Evolutionary conservation across 495 filamentous ascomycete genomes (phyloP), one percentile per base, ranked within the genome.

Genomic region (Pseudotulostoma volvatum): DNA sequence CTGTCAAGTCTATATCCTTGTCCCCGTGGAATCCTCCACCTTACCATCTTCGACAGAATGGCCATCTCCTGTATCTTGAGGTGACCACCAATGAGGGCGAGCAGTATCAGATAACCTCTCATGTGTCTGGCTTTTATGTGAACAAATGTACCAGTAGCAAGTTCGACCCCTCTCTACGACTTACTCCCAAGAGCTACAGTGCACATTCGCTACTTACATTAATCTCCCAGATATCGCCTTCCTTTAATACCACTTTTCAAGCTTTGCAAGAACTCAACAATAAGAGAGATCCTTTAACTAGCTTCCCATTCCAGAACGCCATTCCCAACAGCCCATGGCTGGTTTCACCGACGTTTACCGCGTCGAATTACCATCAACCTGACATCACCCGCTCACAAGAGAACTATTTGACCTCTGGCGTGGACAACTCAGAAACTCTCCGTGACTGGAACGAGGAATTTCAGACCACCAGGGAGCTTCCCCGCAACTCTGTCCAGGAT

Each of bases 381-480:
- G 92, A 99, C 50, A 71, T 82, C 36, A 82, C 84, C 4, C 77
- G 92, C 30, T 79, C 86, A 13, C 92, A 99, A 59, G 92, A 99
- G 62, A 81, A 78, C 39, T 95, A 82, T 56, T 66, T 99, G 41
- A 72, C 94, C 33, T 70, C 81, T 21, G 92, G 92, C 7, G 77
- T 83, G 17, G 92, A 99, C 45, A 92, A 85, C 46, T 78, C 84
- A 0, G 92, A 99, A 46, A 88, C 90, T 0, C 59, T 99, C 46
- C 73, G 92, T 16, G 92, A 99, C 56, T 99, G 92, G 84, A 99
- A 99, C 51, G 92, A 99, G 56, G 92, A 99, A 51, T 93, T 99
- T 57, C 92, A 96, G 52, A 92, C 87, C 4, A 93, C 90, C 3
- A 75, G 83, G 49, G 92, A 99, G 51, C 70, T 96, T 36, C 85